Conservation (phyloP, 139 green algal species). For the Coccomyxa sp. region DNA sequence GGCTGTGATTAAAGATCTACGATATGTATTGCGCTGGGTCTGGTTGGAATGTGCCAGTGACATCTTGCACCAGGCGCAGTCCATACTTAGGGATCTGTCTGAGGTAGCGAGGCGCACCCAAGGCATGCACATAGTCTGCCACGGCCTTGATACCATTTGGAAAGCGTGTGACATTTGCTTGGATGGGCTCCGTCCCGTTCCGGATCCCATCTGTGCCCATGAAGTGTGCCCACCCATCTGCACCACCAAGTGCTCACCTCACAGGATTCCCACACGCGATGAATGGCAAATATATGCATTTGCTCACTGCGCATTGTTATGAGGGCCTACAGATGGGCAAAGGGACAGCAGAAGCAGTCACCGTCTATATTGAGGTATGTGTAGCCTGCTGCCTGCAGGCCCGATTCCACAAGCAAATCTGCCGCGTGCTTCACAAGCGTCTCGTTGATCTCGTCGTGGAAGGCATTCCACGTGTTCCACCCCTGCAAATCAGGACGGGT, state of each 20-base stretch:
- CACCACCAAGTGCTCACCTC: neutral
- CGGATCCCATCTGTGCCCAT: no score
- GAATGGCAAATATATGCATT: neutral
- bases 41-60: neutral
- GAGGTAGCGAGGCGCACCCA: conserved; percentile 1
- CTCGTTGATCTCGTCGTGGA: conserved; percentile 34
- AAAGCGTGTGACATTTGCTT: conserved; percentile 16
- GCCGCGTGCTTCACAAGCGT: conserved; percentile 24
- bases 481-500: no score
- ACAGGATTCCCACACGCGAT: neutral
- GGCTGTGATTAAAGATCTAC: neutral
- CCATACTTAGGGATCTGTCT: neutral
- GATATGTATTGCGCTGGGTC: neutral
- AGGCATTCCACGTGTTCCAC: conserved; percentile 36
- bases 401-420: conserved; percentile 28
- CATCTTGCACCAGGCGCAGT: neutral
- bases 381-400: conserved; percentile 32
- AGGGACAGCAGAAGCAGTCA: conserved; percentile 6
- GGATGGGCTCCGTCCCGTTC: neutral
- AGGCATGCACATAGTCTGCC: conserved; percentile 30
- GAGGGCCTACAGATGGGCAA: neutral
- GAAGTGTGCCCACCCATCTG: conserved; percentile 18
- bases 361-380: conserved; percentile 30
- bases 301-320: neutral
- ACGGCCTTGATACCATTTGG: conserved; percentile 22